Evolutionary conservation across 768 basidiomycete genomes (phyloP).

Genomic region (Saitozyma sp.): DNA sequence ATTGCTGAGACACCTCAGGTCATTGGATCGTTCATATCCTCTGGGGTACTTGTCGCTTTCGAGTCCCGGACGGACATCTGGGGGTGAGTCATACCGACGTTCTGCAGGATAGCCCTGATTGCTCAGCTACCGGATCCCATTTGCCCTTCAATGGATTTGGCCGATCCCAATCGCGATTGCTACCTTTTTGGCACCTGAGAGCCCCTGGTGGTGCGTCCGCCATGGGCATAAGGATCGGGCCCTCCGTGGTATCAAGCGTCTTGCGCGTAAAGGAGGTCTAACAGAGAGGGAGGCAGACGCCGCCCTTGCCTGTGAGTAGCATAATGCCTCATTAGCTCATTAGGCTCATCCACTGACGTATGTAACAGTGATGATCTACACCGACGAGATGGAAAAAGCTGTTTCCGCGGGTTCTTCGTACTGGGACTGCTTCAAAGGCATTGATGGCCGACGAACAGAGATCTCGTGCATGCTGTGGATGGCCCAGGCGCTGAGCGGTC

Average conservation of each 20-base stretch:
- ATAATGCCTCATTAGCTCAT: not conserved
- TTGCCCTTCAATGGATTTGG: constrained; percentile 25
- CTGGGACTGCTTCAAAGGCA: constrained; percentile 34
- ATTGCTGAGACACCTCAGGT: constrained; percentile 24
- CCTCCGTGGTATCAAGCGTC: constrained; percentile 6
- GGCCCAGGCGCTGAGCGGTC: constrained; percentile 5
- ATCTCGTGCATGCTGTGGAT: constrained; percentile 20
- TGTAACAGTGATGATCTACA: constrained; percentile 30
- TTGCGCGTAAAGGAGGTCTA: constrained; percentile 1
- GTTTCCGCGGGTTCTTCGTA: constrained; percentile 18
- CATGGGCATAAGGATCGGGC: constrained; percentile 6
- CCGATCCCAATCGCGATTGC: constrained; percentile 1
- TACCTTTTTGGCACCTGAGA: constrained; percentile 24
- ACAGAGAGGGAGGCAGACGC: constrained; percentile 9
- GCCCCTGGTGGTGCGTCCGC: constrained; percentile 25
- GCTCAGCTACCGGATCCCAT: constrained; percentile 35
- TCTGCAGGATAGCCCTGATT: no score
- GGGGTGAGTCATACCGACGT: constrained; percentile 15
- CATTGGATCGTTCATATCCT: constrained; percentile 39
- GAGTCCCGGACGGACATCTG: constrained; percentile 15
- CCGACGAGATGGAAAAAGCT: constrained; percentile 19
- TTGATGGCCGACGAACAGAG: constrained; percentile 31
- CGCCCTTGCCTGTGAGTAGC: constrained; percentile 1
- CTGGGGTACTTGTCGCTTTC: constrained; percentile 28
- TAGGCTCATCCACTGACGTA: no score